Evolutionary conservation across 352 stramenopile genomes (phyloP).

Genomic region (Achlya hypogyna): DNA sequence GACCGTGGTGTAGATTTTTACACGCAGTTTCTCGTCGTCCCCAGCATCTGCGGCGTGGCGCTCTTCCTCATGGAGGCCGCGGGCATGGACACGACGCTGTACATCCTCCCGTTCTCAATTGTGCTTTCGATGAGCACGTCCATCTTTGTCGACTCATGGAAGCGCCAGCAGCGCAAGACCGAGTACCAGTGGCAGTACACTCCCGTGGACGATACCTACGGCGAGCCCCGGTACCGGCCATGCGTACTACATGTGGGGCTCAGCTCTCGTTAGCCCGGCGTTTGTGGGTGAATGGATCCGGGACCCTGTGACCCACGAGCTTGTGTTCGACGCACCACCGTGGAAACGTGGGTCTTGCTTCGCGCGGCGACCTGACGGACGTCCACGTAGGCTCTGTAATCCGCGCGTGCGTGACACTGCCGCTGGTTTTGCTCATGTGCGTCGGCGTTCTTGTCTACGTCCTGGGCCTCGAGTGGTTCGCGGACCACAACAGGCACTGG

Average conservation of each 20-base stretch:
- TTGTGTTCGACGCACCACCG: slow-evolving; percentile 46
- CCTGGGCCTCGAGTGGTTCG: slow-evolving; percentile 1
- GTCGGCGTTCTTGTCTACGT: background rate
- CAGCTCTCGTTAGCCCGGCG: slow-evolving; percentile 19
- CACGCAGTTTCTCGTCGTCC: slow-evolving; percentile 59
- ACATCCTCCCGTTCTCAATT: slow-evolving; percentile 34
- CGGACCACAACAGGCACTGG: slow-evolving; percentile 5
- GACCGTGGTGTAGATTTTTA: slow-evolving; percentile 55
- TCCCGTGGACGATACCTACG: slow-evolving; percentile 26
- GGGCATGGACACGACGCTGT: slow-evolving; percentile 31
- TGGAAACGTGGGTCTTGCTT: slow-evolving; percentile 27
- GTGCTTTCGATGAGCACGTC: slow-evolving; percentile 48
- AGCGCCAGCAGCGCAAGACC: slow-evolving; percentile 35
- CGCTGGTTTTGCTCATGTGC: slow-evolving; percentile 10
- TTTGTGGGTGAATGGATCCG: slow-evolving; percentile 51
- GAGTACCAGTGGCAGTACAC: slow-evolving; percentile 56
- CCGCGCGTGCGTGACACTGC: background rate
- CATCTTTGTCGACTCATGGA: slow-evolving; percentile 51
- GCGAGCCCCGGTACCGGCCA: slow-evolving; percentile 1
- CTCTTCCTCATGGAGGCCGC: slow-evolving; percentile 35
- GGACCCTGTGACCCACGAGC: slow-evolving; percentile 33
- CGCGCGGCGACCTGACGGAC: background rate
- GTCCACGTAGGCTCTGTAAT: background rate
- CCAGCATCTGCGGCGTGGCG: slow-evolving; percentile 38
- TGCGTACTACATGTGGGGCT: background rate